These are phyloP conservation scores for Suillus weaverae DNA, from an alignment of 768 basidiomycete species.

Conservation along the genomic window DNA sequence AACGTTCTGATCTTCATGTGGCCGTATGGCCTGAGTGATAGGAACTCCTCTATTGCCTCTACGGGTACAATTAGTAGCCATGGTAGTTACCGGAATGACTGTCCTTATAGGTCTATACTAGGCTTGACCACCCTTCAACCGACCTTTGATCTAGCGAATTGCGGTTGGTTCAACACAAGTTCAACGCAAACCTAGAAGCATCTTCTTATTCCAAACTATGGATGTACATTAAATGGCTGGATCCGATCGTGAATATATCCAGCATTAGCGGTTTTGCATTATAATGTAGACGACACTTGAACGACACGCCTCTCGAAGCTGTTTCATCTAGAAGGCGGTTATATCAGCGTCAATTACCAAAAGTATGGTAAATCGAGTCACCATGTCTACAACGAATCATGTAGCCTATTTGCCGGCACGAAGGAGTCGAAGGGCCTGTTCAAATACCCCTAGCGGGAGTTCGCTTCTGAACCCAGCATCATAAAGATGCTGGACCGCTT, in stretches of 20 bases:
- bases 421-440: not conserved
- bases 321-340: not conserved
- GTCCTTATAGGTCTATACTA: not conserved
- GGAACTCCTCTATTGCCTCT: no score
- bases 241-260: not conserved
- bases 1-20: conserved; percentile 20
- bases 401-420: not conserved
- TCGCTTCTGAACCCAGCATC: not conserved
- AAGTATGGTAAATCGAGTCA: not conserved
- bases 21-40: conserved; percentile 59
- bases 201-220: not conserved
- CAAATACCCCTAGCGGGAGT: not conserved
- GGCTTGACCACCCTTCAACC: not conserved
- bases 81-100: not conserved
- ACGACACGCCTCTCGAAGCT: not conserved
- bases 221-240: not conserved
- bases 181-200: not conserved
- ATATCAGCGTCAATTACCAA: not conserved
- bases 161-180: not conserved
- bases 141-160: not conserved
- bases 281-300: not conserved
- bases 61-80: not conserved
- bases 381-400: not conserved
- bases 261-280: not conserved
- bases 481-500: not conserved